Conservation (phyloP, 371 early-diverging fungal genomes). For the Rhizomucor pusillus region DNA sequence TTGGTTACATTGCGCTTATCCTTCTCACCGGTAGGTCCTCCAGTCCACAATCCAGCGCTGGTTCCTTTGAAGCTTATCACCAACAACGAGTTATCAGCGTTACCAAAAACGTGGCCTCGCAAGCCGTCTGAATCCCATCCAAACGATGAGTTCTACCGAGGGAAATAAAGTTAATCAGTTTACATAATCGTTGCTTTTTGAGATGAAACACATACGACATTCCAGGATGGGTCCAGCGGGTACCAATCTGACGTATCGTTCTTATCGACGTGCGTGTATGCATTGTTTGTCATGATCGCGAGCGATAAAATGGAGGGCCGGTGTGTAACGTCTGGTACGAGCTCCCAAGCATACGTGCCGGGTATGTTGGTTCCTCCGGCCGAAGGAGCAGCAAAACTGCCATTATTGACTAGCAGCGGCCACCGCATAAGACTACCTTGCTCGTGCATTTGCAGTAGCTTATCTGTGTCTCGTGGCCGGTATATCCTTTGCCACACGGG, state of each 20-base stretch:
- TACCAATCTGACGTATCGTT: conserved; percentile 64
- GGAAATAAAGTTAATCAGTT: no score
- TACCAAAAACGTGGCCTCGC: conserved; percentile 88
- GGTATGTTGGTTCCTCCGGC: no score
- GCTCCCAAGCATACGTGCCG: neutral
- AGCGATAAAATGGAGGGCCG: conserved; percentile 64
- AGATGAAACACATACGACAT: conserved; percentile 51
- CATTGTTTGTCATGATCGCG: conserved; percentile 79
- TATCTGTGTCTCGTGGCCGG: conserved; percentile 23
- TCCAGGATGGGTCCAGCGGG: conserved; percentile 72
- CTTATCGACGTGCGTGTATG: conserved; percentile 56
- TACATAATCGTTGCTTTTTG: conserved; percentile 8
- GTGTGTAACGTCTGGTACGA: conserved; percentile 73
- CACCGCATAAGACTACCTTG: conserved; percentile 12
- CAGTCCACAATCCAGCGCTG: conserved; percentile 69
- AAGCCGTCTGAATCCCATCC: conserved; percentile 88
- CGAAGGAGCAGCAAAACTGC: neutral
- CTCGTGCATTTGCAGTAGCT: conserved; percentile 6
- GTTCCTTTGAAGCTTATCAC: conserved; percentile 94
- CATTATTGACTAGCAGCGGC: conserved; percentile 1
- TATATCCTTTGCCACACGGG: conserved; percentile 20
- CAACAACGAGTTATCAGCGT: conserved; percentile 62
- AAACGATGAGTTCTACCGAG: conserved; percentile 75
- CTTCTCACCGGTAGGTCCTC: conserved; percentile 75
- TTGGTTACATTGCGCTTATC: conserved; percentile 79